phyloP scores from a whole-genome alignment of 73 alveolate genomes.

The Paramecium octaurelia region DNA sequence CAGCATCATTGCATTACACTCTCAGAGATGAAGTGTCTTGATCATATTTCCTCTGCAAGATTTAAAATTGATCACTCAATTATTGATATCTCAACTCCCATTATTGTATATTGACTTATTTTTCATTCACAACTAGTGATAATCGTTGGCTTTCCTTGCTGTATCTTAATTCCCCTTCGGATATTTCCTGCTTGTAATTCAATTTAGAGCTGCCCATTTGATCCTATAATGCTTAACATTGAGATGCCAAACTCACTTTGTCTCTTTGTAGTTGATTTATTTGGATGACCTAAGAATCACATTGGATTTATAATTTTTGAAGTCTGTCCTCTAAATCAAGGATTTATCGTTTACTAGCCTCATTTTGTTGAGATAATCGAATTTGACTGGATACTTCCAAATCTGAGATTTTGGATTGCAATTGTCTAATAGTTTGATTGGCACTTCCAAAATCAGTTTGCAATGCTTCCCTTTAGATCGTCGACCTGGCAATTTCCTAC shows the following conservation, averaged over 20 bases:
- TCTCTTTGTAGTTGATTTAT: background rate
- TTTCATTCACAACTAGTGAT: background rate
- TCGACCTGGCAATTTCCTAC: background rate
- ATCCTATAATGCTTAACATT: background rate
- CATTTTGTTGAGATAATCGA: background rate
- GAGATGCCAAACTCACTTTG: background rate
- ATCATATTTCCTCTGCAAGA: background rate
- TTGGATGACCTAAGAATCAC: constrained; percentile 7
- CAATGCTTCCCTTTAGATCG: background rate
- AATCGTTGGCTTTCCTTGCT: background rate
- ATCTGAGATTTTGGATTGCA: background rate
- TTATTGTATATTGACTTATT: background rate
- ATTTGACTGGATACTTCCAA: background rate
- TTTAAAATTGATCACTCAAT: background rate
- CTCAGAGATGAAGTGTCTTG: background rate
- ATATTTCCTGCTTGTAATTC: background rate
- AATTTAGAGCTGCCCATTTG: background rate
- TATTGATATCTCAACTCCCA: background rate
- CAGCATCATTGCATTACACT: background rate
- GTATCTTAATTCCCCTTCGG: constrained; percentile 8
- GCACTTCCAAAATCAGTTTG: constrained; percentile 16
- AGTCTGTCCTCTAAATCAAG: background rate
- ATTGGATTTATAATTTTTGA: background rate
- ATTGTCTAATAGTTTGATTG: background rate
- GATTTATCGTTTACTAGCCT: background rate